Percentiles rank a stretch among this genome's conserved stretches.
phyloP scores from a whole-genome alignment of 768 basidiomycete species.

The Dendrothele bispora region DNA sequence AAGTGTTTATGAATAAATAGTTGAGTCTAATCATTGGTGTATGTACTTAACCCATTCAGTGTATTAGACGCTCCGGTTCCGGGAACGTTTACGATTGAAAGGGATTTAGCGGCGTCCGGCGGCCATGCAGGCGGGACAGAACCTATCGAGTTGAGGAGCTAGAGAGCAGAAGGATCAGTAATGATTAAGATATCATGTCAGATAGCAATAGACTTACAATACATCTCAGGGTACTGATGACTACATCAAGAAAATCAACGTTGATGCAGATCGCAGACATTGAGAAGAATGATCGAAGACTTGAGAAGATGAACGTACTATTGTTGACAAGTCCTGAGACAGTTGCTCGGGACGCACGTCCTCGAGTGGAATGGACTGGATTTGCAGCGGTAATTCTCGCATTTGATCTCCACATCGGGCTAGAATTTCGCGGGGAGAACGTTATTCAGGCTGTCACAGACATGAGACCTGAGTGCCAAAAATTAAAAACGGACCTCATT shows the following conservation, averaged over 20 bases:
- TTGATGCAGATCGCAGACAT: background rate
- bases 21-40: background rate
- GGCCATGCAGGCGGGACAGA: slow-evolving; percentile 8
- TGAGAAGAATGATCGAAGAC: background rate
- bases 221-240: slow-evolving; percentile 6
- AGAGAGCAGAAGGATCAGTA: background rate
- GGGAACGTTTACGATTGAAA: background rate
- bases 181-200: background rate
- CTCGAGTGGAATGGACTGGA: slow-evolving; percentile 7
- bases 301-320: background rate
- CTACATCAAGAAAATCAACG: background rate
- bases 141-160: slow-evolving; percentile 2
- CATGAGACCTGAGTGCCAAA: background rate
- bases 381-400: slow-evolving; percentile 4
- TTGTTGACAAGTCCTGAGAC: slow-evolving; percentile 5
- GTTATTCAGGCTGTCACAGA: background rate
- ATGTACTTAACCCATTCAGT: background rate
- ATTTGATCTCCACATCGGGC: slow-evolving; percentile 6
- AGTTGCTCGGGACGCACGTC: slow-evolving; percentile 3
- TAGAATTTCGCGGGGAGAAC: background rate
- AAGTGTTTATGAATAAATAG: background rate
- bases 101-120: slow-evolving; percentile 2
- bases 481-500: slow-evolving; percentile 1
- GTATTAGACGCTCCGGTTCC: background rate
- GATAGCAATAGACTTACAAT: background rate